Conservation (phyloP, 768 basidiomycete genomes). For the Suillus plorans region DNA sequence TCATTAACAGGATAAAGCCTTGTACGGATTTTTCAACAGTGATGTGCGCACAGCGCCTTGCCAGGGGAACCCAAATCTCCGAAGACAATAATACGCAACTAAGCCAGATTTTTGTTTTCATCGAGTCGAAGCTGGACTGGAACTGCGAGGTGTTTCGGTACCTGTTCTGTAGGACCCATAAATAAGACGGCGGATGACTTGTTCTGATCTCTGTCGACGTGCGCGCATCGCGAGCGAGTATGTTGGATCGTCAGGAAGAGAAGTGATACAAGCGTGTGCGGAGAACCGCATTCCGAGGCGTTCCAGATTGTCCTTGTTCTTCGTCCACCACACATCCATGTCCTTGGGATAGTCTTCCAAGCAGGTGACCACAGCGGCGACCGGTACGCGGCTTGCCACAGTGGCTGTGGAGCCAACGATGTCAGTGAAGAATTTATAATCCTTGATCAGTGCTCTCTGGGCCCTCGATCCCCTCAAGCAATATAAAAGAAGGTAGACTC, state of each 20-base stretch:
- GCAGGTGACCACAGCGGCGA: constrained; percentile 32
- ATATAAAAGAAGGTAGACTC: constrained; percentile 32
- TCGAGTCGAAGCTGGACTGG: neutral
- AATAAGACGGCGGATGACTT: constrained; percentile 13
- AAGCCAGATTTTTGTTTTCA: neutral
- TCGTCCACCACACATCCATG: constrained; percentile 40
- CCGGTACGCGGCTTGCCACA: constrained; percentile 30
- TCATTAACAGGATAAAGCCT: neutral
- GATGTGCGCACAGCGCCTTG: too few relatives aligned
- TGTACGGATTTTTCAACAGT: neutral
- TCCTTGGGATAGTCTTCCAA: constrained; percentile 31
- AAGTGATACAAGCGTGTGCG: constrained; percentile 43
- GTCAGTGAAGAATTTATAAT: constrained; percentile 29
- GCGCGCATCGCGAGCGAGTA: neutral
- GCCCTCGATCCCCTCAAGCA: constrained; percentile 32
- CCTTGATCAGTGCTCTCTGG: constrained; percentile 24
- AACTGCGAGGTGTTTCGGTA: neutral
- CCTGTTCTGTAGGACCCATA: neutral
- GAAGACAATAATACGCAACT: neutral
- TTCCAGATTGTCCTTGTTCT: constrained; percentile 31
- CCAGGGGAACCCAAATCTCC: neutral
- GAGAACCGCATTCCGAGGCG: constrained; percentile 36
- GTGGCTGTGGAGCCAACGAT: constrained; percentile 29
- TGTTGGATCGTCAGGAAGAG: constrained; percentile 15
- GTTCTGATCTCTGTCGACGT: constrained; percentile 17